Base-by-base conservation (phyloP, 2,329 filamentous ascomycete genomes). In the Aureobasidium mangrovei region DNA sequence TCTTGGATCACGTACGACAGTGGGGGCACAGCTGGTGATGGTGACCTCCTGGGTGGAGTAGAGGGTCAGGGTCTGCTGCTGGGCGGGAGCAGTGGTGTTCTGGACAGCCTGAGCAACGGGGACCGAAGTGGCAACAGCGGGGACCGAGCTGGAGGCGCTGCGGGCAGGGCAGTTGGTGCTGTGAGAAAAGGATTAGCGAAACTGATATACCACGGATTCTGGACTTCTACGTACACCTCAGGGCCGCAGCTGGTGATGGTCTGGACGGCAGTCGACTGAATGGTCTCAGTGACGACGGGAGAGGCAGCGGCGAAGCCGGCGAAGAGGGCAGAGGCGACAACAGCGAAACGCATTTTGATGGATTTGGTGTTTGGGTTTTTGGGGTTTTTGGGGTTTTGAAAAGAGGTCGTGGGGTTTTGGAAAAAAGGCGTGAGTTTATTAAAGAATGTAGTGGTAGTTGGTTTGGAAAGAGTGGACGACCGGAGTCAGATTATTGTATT, bases 1-100 rank as follows among this genome's bases (percentile, higher is more conserved):
- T 18, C 18, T 18, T 18, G 18, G 18, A 18, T 18, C 18, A 18
- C 18, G 18, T 18, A 18, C 18, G 26, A 69, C 66, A 41, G 62
- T 63, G 28, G 68, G 62, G 7, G 65, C 68, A 60, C 70, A 72
- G 60, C 68, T 65, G 54, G 66, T 69, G 60, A 72, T 62, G 39
- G 72, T 74, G 53, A 71, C 62, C 7, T 58, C 48, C n/a, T 58
- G 36, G 40, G 63, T 65, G 57, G 57, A 57, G 60, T 62, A 62
- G 29, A 61, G 52, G 33, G 60, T 61, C 35, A 52, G 47, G n/a
- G 53, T 45, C 32, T 32, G 26, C 26, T 12, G 41, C 9, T 12
- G 8, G 4, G 54, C 36, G 10, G 47, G 33, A 10, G 54, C 47
- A 26, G 46, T 24, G 38, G 46, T 40, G 52, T 45, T 46, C 39